Evolutionary conservation across 768 basidiomycete genomes (phyloP).

Genomic region (Agaricus blazei): DNA sequence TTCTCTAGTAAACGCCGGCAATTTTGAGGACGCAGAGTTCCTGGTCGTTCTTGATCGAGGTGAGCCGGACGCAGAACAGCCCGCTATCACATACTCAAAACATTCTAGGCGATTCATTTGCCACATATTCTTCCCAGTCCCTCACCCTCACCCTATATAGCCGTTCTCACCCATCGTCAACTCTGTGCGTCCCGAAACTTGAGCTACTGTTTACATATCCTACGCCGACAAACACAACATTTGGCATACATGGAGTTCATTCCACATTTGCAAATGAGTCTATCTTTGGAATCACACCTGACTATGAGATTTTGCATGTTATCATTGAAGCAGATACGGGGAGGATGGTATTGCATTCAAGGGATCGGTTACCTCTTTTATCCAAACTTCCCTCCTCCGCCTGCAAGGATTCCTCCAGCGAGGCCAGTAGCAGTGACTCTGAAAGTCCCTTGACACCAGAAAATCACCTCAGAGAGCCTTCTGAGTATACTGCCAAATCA

Average conservation of each 20-base stretch:
- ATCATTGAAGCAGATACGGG: slow-evolving; percentile 30
- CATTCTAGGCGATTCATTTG: slow-evolving; percentile 5
- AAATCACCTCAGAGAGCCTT: neutral
- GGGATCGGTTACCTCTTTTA: slow-evolving; percentile 47
- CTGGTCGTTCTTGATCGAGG: slow-evolving; percentile 70
- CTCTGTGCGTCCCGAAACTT: slow-evolving; percentile 43
- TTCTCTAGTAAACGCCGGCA: slow-evolving; percentile 36
- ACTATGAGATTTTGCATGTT: slow-evolving; percentile 56
- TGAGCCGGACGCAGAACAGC: slow-evolving; percentile 20
- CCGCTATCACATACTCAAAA: neutral
- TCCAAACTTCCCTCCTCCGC: slow-evolving; percentile 24
- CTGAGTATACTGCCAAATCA: neutral
- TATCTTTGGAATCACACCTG: slow-evolving; percentile 63
- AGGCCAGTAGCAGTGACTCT: neutral
- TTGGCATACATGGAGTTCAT: neutral
- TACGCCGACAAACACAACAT: slow-evolving; percentile 23
- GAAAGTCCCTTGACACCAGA: neutral
- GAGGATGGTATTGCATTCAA: slow-evolving; percentile 40
- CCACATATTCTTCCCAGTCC: slow-evolving; percentile 47
- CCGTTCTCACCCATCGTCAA: slow-evolving; percentile 28
- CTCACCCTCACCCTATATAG: slow-evolving; percentile 59
- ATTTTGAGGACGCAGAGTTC: slow-evolving; percentile 55
- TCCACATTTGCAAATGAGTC: slow-evolving; percentile 33
- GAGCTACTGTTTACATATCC: slow-evolving; percentile 65
- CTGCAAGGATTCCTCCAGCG: neutral